A percentile compares a stretch with the other conserved stretches of the same genome.
phyloP scores from a whole-genome alignment of 1,284 basidiomycete genomes.

The Trametes pubescens region DNA sequence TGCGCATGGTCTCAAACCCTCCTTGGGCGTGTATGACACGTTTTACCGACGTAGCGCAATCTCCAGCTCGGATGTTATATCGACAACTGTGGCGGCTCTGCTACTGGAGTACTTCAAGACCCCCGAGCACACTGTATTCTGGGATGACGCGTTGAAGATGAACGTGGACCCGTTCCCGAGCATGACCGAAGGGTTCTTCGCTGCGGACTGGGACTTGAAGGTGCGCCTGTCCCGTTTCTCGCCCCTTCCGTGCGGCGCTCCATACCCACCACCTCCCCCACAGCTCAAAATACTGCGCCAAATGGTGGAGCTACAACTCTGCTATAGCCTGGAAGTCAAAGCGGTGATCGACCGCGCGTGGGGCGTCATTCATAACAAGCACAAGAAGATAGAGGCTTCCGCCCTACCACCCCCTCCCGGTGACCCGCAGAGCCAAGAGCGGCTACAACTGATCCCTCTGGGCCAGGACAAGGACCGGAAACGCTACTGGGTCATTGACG shows the following conservation, averaged over 20 bases:
- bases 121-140: conserved; percentile 77
- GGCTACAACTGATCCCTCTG: conserved; percentile 68
- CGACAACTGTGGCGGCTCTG: conserved; percentile 68
- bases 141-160: conserved; percentile 68
- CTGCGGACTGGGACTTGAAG: conserved; percentile 79
- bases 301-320: conserved; percentile 80
- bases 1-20: conserved; percentile 51
- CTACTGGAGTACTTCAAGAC: conserved; percentile 76
- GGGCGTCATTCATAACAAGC: conserved; percentile 82
- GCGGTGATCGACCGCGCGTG: conserved; percentile 79
- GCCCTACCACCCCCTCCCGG: conserved; percentile 58
- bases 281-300: conserved; percentile 82
- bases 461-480: conserved; percentile 77
- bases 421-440: conserved; percentile 69
- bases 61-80: conserved; percentile 76
- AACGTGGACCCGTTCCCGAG: conserved; percentile 78
- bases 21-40: conserved; percentile 38
- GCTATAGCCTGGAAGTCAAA: conserved; percentile 72
- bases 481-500: conserved; percentile 84
- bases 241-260: conserved; percentile 16
- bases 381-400: conserved; percentile 75
- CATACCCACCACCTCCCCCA: conserved; percentile 13
- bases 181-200: conserved; percentile 73
- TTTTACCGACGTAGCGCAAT: conserved; percentile 46
- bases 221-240: conserved; percentile 52